Conservation (phyloP, 805 yeast genomes). For the Cyberlindnera americana region DNA sequence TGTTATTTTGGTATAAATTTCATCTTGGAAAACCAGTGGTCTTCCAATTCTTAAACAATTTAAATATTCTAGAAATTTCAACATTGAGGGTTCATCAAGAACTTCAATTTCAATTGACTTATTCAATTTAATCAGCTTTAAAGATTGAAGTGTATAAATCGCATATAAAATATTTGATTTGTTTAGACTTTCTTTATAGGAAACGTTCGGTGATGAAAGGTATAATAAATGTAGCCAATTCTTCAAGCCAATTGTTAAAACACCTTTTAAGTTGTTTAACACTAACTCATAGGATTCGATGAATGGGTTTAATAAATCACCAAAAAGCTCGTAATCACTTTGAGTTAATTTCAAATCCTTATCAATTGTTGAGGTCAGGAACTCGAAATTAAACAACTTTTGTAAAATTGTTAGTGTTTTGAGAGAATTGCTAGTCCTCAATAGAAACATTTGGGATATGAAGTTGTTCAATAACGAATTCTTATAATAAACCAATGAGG, state of each 20-base stretch:
- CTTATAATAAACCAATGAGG: slow-evolving; percentile 22
- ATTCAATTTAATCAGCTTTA: slow-evolving; percentile 14
- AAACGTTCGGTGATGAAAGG: slow-evolving; percentile 15
- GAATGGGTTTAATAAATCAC: slow-evolving; percentile 20
- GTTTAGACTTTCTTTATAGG: slow-evolving; percentile 22
- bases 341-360: slow-evolving; percentile 3
- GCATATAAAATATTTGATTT: slow-evolving; percentile 24
- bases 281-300: slow-evolving; percentile 25
- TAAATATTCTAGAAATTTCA: slow-evolving; percentile 9
- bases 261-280: slow-evolving; percentile 14
- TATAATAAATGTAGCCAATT: slow-evolving; percentile 23
- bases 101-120: slow-evolving; percentile 16
- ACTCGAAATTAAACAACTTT: slow-evolving; percentile 20
- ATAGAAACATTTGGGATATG: slow-evolving; percentile 19
- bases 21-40: too few relatives aligned
- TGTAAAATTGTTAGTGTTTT: slow-evolving; percentile 12
- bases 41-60: slow-evolving; percentile 10
- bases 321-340: slow-evolving; percentile 11
- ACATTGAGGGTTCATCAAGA: slow-evolving; percentile 13
- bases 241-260: slow-evolving; percentile 16
- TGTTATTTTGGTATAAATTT: too few relatives aligned
- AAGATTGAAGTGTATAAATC: slow-evolving; percentile 19
- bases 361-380: slow-evolving; percentile 16
- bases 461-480: slow-evolving; percentile 22
- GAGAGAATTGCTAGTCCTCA: slow-evolving; percentile 5